Evolutionary conservation across 2,329 filamentous ascomycete species (phyloP).

Genomic region (Aspergillus melleus): DNA sequence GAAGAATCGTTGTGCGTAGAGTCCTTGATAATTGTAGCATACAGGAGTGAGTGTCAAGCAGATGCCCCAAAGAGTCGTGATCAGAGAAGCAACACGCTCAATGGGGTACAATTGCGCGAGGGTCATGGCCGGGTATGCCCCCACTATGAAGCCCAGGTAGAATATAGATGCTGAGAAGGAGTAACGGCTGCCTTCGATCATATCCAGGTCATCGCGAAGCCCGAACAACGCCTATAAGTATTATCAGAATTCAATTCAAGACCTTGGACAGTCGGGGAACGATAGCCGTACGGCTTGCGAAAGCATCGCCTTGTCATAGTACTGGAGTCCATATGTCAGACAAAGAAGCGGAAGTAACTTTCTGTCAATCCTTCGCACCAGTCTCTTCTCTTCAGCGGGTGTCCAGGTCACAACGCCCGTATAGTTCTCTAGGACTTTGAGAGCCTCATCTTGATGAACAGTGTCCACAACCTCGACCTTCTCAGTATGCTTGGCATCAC

Average conservation of each 20-base stretch:
- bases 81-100: constrained; percentile 45
- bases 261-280: not conserved
- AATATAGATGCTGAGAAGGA: constrained; percentile 49
- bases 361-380: constrained; percentile 46
- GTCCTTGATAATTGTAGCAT: constrained; percentile 38
- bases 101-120: constrained; percentile 49
- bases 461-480: constrained; percentile 31
- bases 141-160: constrained; percentile 52
- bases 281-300: constrained; percentile 44
- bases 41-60: constrained; percentile 35
- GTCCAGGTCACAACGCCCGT: constrained; percentile 46
- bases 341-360: constrained; percentile 49
- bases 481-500: constrained; percentile 5
- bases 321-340: constrained; percentile 49
- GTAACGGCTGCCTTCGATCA: constrained; percentile 46
- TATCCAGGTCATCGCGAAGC: constrained; percentile 41
- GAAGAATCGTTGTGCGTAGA: constrained; percentile 54
- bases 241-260: too few relatives aligned
- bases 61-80: constrained; percentile 9
- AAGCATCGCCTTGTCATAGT: constrained; percentile 56
- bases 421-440: constrained; percentile 45
- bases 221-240: constrained; percentile 42
- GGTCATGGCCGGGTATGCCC: constrained; percentile 47
- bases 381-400: constrained; percentile 43
- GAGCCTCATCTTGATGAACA: constrained; percentile 41